Evolutionary conservation across 208 protist genomes (phyloP).

Genomic region (Jaenimonas drosophilae): DNA sequence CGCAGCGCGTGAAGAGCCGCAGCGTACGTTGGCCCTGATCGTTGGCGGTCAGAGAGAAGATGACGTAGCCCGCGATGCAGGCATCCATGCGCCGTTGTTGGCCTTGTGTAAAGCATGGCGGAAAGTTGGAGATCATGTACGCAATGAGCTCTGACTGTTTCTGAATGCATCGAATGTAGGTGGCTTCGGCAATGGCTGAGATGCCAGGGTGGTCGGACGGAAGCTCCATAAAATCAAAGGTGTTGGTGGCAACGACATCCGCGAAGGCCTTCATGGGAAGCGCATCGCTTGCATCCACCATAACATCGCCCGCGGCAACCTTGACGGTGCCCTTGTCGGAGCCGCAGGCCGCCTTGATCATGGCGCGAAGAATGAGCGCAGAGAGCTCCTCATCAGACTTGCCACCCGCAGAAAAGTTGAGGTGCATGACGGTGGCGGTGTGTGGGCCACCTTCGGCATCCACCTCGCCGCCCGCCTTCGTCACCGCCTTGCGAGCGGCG

Average conservation of each 20-base stretch:
- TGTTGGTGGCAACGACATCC: slow-evolving; percentile 30
- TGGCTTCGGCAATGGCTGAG: slow-evolving; percentile 63
- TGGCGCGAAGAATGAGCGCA: slow-evolving; percentile 31
- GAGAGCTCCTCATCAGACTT: slow-evolving; percentile 28
- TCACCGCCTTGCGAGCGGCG: slow-evolving; percentile 40
- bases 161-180: slow-evolving; percentile 66
- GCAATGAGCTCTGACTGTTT: slow-evolving; percentile 38
- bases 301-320: slow-evolving; percentile 39
- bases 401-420: slow-evolving; percentile 23
- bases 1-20: slow-evolving; percentile 36
- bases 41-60: slow-evolving; percentile 55
- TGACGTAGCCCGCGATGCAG: slow-evolving; percentile 51
- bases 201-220: slow-evolving; percentile 44
- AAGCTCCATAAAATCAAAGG: slow-evolving; percentile 66
- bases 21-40: slow-evolving; percentile 17
- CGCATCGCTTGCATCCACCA: slow-evolving; percentile 32
- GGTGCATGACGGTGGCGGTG: slow-evolving; percentile 14
- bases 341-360: slow-evolving; percentile 71
- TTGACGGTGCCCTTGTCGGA: slow-evolving; percentile 56
- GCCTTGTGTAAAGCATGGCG: slow-evolving; percentile 37
- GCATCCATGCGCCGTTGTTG: slow-evolving; percentile 49
- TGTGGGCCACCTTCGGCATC: too few relatives aligned
- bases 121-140: slow-evolving; percentile 50
- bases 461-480: too few relatives aligned
- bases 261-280: slow-evolving; percentile 32